Conservation (phyloP, 495 filamentous ascomycete species). For the Hypoxylon cercidicola region DNA sequence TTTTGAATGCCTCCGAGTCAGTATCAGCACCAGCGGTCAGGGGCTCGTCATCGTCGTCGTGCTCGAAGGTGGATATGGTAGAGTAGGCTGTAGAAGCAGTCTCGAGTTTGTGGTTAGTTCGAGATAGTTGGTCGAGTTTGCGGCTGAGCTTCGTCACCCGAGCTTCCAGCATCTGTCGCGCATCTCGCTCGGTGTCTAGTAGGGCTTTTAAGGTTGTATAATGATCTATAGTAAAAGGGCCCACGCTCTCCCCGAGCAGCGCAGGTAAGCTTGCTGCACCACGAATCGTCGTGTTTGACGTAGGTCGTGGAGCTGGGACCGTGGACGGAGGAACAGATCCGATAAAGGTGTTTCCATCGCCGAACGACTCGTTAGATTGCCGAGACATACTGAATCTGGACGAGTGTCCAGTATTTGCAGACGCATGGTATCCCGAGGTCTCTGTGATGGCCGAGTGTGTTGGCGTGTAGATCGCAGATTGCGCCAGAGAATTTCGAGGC, state of each 20-base stretch:
- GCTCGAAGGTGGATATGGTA: constrained; percentile 51
- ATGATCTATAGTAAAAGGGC: constrained; percentile 46
- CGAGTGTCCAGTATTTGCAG: constrained; percentile 29
- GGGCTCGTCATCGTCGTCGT: constrained; percentile 47
- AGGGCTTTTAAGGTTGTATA: constrained; percentile 53
- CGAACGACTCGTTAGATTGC: constrained; percentile 55
- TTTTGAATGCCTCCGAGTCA: constrained; percentile 55
- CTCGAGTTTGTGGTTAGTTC: constrained; percentile 43
- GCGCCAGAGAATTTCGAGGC: constrained; percentile 32
- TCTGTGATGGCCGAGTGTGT: constrained; percentile 28
- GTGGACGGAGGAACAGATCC: constrained; percentile 50
- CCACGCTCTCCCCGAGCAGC: constrained; percentile 46
- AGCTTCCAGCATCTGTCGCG: constrained; percentile 61
- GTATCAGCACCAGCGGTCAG: constrained; percentile 36
- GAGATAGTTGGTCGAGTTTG: constrained; percentile 53
- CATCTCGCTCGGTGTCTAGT: constrained; percentile 60
- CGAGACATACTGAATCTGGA: constrained; percentile 47
- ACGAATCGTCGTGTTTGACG: constrained; percentile 55
- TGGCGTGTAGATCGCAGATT: constrained; percentile 43
- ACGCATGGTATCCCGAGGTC: constrained; percentile 38
- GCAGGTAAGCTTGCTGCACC: constrained; percentile 55
- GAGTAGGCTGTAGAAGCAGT: constrained; percentile 34
- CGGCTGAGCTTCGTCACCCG: constrained; percentile 60
- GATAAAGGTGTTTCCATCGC: constrained; percentile 51
- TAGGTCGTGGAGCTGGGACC: constrained; percentile 46